Percentiles rank a stretch among this genome's conserved stretches.
Evolutionary conservation across 306 rosid species (phyloP).

Genomic region (Ormosia emarginata): DNA sequence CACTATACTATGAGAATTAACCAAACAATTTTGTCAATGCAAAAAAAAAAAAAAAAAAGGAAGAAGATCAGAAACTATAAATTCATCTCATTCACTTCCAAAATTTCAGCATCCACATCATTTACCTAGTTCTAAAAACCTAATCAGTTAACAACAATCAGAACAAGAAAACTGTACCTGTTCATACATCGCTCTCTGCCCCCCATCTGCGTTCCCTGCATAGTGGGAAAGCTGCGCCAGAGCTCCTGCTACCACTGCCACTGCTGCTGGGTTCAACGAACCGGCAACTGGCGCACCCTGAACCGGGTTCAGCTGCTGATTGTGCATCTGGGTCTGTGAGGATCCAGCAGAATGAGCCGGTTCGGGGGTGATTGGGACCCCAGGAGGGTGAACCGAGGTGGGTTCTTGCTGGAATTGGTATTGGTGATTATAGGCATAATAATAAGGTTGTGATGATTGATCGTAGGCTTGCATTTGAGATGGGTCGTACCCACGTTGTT

Average conservation of each 20-base stretch:
- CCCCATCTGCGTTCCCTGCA: not conserved
- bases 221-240: not conserved
- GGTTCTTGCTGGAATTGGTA: slow-evolving; percentile 27
- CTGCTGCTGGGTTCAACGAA: not conserved
- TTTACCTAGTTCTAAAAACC: not conserved
- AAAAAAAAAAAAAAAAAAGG: not conserved
- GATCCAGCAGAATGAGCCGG: not conserved
- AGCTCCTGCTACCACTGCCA: not conserved
- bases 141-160: not conserved
- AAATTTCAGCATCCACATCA: not conserved
- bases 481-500: slow-evolving; percentile 23
- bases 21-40: not conserved
- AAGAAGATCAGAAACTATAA: not conserved
- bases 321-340: not conserved
- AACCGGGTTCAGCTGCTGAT: not conserved
- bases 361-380: slow-evolving; percentile 28
- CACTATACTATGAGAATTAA: not conserved
- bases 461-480: slow-evolving; percentile 44
- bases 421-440: slow-evolving; percentile 30
- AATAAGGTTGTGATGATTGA: slow-evolving; percentile 33
- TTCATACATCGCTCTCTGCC: not conserved
- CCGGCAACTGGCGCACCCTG: not conserved
- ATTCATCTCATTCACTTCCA: not conserved
- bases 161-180: slow-evolving; percentile 1
- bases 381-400: slow-evolving; percentile 42